Base-by-base conservation (phyloP, 176 grass and related monocot species). In the Alloteropsis semialata region DNA sequence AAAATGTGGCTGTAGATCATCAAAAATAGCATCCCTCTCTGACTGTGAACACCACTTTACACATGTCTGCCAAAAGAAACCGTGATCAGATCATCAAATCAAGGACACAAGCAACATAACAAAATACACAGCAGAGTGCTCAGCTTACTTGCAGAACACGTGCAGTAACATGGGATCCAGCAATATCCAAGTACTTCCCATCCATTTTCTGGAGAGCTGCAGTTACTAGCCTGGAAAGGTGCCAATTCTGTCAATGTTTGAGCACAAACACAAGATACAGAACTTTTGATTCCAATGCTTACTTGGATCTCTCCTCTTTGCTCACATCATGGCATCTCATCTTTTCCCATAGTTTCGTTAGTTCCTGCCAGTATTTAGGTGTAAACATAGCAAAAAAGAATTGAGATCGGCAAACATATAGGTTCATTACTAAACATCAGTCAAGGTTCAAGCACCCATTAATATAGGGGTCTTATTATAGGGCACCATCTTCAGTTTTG, bases 341-440 rank as follows among this genome's bases (percentile, higher is more conserved):
- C 85, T 99, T 99, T 85, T 99, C 96, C 93, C 96, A 99, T 22
- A 99, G 83, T 15, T 88, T 78, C 15, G 93, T 80, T 41, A 93
- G 91, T 37, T 99, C 96, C 96, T 99, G 87, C 33, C 24, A 33
- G 79, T 5, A 86, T 82, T 30, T 44, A 77, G 14, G 49, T 8
- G 38, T 18, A 24, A 14, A 17, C 38, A 56, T n/a, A 70, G 76
- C 53, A 80, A 66, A 24, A 22, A 2, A 57, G 4, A 21, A 70
- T 5, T 19, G 3, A 69, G 1, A 51, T 41, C 41, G 42, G 5
- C n/a, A 33, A 5, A 59, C 19, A 24, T n/a, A 57, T 15, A 5
- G 3, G 3, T 34, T 64, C n/a, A n/a, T n/a, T 64, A 74, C 12
- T 51, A 43, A 49, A 42, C 25, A 67, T 61, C 11, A 37, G 24